Conservation (phyloP, 2,329 filamentous ascomycete species). For the Apiospora sp. region DNA sequence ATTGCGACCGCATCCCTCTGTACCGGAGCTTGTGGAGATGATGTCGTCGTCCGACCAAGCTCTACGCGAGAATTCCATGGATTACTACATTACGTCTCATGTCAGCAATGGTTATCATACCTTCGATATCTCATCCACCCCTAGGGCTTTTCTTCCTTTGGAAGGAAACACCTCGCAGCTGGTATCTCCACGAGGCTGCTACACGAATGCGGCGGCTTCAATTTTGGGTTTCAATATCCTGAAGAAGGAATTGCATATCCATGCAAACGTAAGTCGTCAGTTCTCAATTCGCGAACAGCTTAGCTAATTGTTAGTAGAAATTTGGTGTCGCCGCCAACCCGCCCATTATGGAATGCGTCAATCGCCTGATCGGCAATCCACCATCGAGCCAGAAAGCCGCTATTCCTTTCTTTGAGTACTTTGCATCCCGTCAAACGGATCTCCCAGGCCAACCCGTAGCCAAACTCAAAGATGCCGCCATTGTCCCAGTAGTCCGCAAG, state of each 20-base stretch:
- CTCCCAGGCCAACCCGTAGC: slow-evolving; percentile 68
- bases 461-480: slow-evolving; percentile 68
- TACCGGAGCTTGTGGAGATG: slow-evolving; percentile 77
- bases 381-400: slow-evolving; percentile 74
- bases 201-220: slow-evolving; percentile 78
- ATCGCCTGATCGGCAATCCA: slow-evolving; percentile 74
- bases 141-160: slow-evolving; percentile 74
- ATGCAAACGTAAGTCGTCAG: slow-evolving; percentile 64
- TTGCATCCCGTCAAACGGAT: slow-evolving; percentile 79
- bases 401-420: slow-evolving; percentile 79
- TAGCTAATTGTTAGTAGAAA: slow-evolving; percentile 52
- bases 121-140: slow-evolving; percentile 65
- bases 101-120: slow-evolving; percentile 77
- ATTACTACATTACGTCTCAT: slow-evolving; percentile 84
- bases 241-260: slow-evolving; percentile 75
- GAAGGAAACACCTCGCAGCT: slow-evolving; percentile 71
- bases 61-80: slow-evolving; percentile 74
- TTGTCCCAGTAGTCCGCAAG: slow-evolving; percentile 72
- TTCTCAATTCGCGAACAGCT: neutral
- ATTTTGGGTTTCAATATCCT: slow-evolving; percentile 85
- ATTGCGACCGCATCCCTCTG: slow-evolving; percentile 74
- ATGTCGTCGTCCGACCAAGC: slow-evolving; percentile 69
- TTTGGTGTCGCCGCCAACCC: slow-evolving; percentile 89
- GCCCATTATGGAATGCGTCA: slow-evolving; percentile 77
- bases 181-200: slow-evolving; percentile 79